Base-by-base conservation (phyloP, 2,329 filamentous ascomycete species). In the Cercospora sesami region DNA sequence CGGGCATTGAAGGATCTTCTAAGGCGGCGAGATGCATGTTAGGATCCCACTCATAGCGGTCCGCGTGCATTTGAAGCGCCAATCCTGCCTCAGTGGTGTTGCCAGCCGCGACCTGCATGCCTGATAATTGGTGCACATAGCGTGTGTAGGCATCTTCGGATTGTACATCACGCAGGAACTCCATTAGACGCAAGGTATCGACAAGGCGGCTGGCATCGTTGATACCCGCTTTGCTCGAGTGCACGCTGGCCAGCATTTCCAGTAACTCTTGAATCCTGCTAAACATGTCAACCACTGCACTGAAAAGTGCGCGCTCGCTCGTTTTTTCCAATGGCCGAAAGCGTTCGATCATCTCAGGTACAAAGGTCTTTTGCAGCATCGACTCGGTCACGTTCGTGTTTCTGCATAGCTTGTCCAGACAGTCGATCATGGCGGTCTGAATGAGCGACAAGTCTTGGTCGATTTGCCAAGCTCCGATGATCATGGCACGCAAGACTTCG, bases 111-210 rank as follows among this genome's bases (percentile, higher is more conserved):
- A 87, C 86, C 78, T 98, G 94, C 12, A 95, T 83, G 45, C 88
- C 83, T 2, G 93, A 92, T 21, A 98, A 85, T 79, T 97, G 93
- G 77, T 98, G 94, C 14, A 98, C 94, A 75, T 98, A 97, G 72
- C 93, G 90, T 71, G 97, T 91, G 79, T 97, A 98, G 66, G 97
- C 97, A 75, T 97, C 94, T 78, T 97, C 93, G 76, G 96, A 96
- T 73, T 96, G 92, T 90, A 97, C 96, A 77, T 97, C 93, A 72
- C 93, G 91, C 73, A 98, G 86, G 80, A 97, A 98, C 74, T 97
- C 93, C 94, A 98, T 97, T 28, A 98, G 83, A 65, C 92, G 89
- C 62, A 98, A 82, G 0, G 93, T 92, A 78, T 97, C 93, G 79
- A 97, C 92, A 71, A 96, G 91, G 69, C 91, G 88, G 7, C 91